These are phyloP conservation scores for Auriscalpium microsporum DNA, from an alignment of 768 basidiomycete genomes.

Conservation along the genomic window DNA sequence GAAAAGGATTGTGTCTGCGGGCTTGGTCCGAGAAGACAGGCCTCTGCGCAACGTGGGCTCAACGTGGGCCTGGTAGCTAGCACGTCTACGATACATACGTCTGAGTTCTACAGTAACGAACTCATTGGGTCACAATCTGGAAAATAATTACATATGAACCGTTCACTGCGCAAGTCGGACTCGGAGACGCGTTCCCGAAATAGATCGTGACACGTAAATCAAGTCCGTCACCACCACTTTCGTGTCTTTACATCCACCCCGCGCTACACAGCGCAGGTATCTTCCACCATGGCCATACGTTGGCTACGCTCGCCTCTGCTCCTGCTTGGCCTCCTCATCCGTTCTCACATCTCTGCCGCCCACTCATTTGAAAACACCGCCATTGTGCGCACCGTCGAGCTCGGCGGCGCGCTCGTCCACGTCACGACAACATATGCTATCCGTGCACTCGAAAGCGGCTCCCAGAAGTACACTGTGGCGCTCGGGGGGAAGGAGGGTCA, in stretches of 20 bases:
- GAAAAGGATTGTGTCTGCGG: conserved; percentile 71
- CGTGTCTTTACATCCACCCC: neutral
- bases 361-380: conserved; percentile 81
- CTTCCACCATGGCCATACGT: conserved; percentile 30
- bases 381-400: conserved; percentile 81
- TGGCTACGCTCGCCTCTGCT: conserved; percentile 41
- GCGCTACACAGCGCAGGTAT: neutral
- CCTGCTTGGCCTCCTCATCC: conserved; percentile 32
- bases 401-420: conserved; percentile 81
- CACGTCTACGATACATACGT: too few relatives aligned
- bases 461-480: conserved; percentile 59
- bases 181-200: conserved; percentile 3
- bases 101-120: too few relatives aligned
- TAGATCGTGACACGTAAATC: neutral
- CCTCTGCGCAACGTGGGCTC: conserved; percentile 68
- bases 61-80: conserved; percentile 68
- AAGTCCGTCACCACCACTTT: neutral
- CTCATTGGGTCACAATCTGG: too few relatives aligned
- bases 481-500: conserved; percentile 53
- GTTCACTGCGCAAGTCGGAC: neutral
- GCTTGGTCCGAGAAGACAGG: conserved; percentile 68
- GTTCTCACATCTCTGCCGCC: conserved; percentile 31
- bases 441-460: conserved; percentile 55
- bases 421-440: conserved; percentile 86
- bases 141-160: neutral